Evolutionary conservation across 2,329 filamentous ascomycete species (phyloP).

Genomic region (Calonectria henricotiae): DNA sequence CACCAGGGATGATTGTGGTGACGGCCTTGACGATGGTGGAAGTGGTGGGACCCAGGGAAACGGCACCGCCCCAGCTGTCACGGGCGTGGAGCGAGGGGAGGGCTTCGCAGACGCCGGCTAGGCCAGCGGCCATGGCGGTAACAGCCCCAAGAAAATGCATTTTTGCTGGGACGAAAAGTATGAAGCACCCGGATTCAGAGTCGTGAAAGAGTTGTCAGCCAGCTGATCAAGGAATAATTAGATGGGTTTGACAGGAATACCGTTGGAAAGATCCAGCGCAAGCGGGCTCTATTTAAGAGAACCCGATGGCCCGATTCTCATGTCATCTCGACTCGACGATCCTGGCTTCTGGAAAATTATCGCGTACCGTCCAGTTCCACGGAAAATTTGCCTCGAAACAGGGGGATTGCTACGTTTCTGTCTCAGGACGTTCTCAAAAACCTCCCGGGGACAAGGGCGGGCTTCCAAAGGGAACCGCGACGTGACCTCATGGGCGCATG

Average conservation of each 20-base stretch:
- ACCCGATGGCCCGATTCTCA: conserved; percentile 1
- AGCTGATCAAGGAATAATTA: conserved; percentile 24
- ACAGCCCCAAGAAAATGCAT: conserved; percentile 39
- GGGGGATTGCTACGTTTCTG: conserved; percentile 15
- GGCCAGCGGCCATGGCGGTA: conserved; percentile 38
- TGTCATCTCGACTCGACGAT: background rate
- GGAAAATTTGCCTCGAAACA: conserved; percentile 31
- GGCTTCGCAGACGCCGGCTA: conserved; percentile 36
- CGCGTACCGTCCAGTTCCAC: conserved; percentile 11
- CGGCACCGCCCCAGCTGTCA: conserved; percentile 45
- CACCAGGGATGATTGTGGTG: conserved; percentile 44
- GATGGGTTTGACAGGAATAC: background rate
- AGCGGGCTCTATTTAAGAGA: background rate
- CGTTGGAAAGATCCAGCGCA: background rate
- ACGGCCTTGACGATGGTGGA: conserved; percentile 48
- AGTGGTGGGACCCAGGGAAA: conserved; percentile 44
- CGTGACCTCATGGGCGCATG: conserved; percentile 5
- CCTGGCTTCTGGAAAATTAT: conserved; percentile 14
- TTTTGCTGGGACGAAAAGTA: background rate
- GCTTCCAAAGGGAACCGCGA: background rate
- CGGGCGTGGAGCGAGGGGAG: conserved; percentile 29
- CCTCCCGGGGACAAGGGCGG: background rate
- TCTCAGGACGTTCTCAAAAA: conserved; percentile 27
- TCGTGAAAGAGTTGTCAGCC: conserved; percentile 23
- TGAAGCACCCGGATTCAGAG: background rate